Base-by-base conservation (phyloP, 768 basidiomycete species). In the Tylopilus sp. region DNA sequence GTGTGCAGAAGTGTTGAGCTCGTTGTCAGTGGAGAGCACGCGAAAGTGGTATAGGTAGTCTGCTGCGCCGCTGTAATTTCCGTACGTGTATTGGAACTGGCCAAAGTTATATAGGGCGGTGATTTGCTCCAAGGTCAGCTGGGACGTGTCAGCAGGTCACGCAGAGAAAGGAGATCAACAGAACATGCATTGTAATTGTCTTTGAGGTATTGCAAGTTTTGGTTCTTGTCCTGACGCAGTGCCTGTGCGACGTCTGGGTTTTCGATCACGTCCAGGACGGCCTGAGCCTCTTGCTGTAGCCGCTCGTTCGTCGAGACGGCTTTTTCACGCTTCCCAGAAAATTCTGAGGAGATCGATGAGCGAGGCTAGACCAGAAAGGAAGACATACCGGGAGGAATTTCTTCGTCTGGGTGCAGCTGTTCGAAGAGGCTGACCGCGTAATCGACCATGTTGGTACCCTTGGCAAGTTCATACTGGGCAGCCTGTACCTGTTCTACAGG, bases 1-100 rank as follows among this genome's bases (percentile, higher is more conserved):
- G 73, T 95, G 91, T 3, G 95, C 92, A 5, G 97, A 98, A 33
- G 91, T 88, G 72, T 91, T 94, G 66, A 95, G 88, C 46, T 95
- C 89, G 51, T 80, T 78, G 68, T 95, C 91, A 50, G 94, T 97
- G 43, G 95, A 95, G 54, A 99, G 85, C 21, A 98, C 88, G 50
- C 95, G 91, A 79, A 98, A 99, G 68, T 98, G 95, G 77, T 98
- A 98, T 50, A 99, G 79, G 74, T 97, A 98, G 71, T 98, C 93
- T 43, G 95, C 94, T 15, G 97, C 94, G 44, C 91, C 91, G 61
- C 85, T 87, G 76, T 99, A 99, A 71, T 93, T 92, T 40, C 97
- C 97, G 69, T 91, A 91, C n/a, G 95, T 91, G 73, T 92, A 99
- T 73, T 97, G 95, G 76, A 95, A 98, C 66, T 98, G 89, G 48